These are phyloP conservation scores for Teratosphaeria zuluensis DNA, from an alignment of 2,329 filamentous ascomycete genomes.

Conservation along the genomic window DNA sequence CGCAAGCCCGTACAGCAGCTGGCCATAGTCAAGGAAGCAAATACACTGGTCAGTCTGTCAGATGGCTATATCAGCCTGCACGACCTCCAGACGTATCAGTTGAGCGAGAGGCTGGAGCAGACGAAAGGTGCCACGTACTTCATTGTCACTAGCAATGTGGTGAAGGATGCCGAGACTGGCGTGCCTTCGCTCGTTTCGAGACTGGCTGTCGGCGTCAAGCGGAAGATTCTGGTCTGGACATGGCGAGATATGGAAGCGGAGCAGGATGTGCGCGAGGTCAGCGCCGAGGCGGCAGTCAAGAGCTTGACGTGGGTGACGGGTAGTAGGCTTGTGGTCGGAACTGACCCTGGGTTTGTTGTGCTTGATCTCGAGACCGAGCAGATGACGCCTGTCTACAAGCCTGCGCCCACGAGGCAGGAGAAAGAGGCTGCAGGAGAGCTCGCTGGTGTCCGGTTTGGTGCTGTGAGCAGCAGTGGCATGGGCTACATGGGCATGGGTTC, in stretches of 20 bases:
- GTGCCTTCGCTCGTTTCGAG: slow-evolving; percentile 90
- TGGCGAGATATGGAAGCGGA: slow-evolving; percentile 92
- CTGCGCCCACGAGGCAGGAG: slow-evolving; percentile 45
- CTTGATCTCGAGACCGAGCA: slow-evolving; percentile 66
- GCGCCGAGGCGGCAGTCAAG: slow-evolving; percentile 72
- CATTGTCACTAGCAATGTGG: slow-evolving; percentile 89
- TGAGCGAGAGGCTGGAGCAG: slow-evolving; percentile 68
- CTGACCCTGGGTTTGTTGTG: slow-evolving; percentile 84
- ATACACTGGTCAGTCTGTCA: slow-evolving; percentile 79
- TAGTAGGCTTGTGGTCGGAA: slow-evolving; percentile 71
- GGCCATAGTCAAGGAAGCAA: slow-evolving; percentile 90
- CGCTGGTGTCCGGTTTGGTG: slow-evolving; percentile 60
- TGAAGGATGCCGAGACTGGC: slow-evolving; percentile 75
- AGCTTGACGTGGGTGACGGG: slow-evolving; percentile 86
- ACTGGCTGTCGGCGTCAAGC: slow-evolving; percentile 85
- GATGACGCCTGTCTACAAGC: slow-evolving; percentile 60
- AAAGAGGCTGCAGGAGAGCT: slow-evolving; percentile 19
- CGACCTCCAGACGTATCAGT: slow-evolving; percentile 74
- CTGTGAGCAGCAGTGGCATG: slow-evolving; percentile 78
- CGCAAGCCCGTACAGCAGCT: slow-evolving; percentile 84
- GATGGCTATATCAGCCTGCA: slow-evolving; percentile 84
- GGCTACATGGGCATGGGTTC: slow-evolving; percentile 92
- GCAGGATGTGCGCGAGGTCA: slow-evolving; percentile 63
- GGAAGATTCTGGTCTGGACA: slow-evolving; percentile 80
- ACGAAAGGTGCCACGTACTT: slow-evolving; percentile 86